phyloP scores from a whole-genome alignment of 257 asterid species.

The Solanum neorickii region DNA sequence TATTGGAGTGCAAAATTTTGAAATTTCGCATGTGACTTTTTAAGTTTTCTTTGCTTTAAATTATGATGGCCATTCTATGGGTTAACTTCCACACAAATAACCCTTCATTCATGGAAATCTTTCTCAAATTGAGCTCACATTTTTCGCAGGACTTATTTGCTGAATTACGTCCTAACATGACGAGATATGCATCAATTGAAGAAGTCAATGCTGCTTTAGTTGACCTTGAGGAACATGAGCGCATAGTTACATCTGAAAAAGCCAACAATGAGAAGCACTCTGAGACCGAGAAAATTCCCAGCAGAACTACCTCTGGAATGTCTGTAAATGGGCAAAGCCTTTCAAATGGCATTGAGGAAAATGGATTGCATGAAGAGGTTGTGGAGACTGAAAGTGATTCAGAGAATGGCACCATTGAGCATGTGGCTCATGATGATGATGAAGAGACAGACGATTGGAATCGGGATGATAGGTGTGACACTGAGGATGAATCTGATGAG shows the following conservation, averaged over 20 bases:
- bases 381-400: conserved; percentile 80
- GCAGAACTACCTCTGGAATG: conserved; percentile 40
- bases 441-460: conserved; percentile 65
- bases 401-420: conserved; percentile 72
- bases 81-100: neutral
- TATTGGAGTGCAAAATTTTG: neutral
- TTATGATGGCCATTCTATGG: neutral
- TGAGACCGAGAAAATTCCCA: conserved; percentile 32
- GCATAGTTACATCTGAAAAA: conserved; percentile 51
- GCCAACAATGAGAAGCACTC: conserved; percentile 51
- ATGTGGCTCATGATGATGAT: conserved; percentile 43
- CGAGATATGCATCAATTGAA: conserved; percentile 69
- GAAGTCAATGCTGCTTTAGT: conserved; percentile 65
- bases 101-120: neutral
- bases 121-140: conserved; percentile 9
- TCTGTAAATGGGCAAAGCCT: conserved; percentile 47
- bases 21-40: neutral
- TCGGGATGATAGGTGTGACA: conserved; percentile 62
- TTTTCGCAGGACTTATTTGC: conserved; percentile 78
- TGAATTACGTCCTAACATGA: conserved; percentile 87
- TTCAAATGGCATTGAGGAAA: conserved; percentile 53
- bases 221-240: conserved; percentile 91
- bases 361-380: conserved; percentile 60
- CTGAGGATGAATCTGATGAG: conserved; percentile 69
- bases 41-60: neutral